A percentile compares a stretch with the other conserved stretches of the same genome.
phyloP scores from a whole-genome alignment of 2,329 filamentous ascomycete species.

The Clonostachys rosea region DNA sequence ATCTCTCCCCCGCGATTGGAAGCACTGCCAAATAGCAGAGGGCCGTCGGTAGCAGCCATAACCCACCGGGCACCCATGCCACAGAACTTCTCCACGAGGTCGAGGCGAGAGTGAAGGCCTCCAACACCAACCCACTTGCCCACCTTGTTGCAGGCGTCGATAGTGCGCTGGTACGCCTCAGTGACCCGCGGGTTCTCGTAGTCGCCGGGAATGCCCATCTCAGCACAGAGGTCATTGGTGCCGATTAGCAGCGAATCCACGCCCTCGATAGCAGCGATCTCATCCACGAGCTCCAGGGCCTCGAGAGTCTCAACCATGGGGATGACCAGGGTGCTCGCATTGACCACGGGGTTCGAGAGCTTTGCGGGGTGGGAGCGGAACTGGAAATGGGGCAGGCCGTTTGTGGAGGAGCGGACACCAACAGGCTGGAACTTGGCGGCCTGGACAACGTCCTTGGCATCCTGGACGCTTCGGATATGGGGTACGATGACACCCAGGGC shows the following conservation, averaged over 20 bases:
- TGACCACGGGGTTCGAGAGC: slow-evolving; percentile 9
- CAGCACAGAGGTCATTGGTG: slow-evolving; percentile 18
- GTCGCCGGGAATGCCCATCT: slow-evolving; percentile 13
- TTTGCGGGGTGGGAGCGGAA: slow-evolving; percentile 5
- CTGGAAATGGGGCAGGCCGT: slow-evolving; percentile 10
- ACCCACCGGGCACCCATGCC: slow-evolving; percentile 18
- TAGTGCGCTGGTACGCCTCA: slow-evolving; percentile 19
- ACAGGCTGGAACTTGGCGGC: slow-evolving; percentile 16
- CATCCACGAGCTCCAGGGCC: slow-evolving; percentile 14
- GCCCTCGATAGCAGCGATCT: slow-evolving; percentile 19
- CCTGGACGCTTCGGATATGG: slow-evolving; percentile 9
- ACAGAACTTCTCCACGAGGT: slow-evolving; percentile 30
- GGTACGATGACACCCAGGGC: slow-evolving; percentile 15
- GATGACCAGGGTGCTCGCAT: slow-evolving; percentile 12
- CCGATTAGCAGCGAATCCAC: slow-evolving; percentile 23
- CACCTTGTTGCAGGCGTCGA: slow-evolving; percentile 26
- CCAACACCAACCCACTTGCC: slow-evolving; percentile 33
- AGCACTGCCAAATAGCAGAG: slow-evolving; percentile 15
- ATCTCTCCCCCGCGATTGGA: slow-evolving; percentile 14
- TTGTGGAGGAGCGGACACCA: slow-evolving; percentile 13
- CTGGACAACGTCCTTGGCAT: slow-evolving; percentile 10
- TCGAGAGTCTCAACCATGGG: slow-evolving; percentile 19
- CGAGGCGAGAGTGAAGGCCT: slow-evolving; percentile 29
- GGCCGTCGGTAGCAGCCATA: slow-evolving; percentile 20
- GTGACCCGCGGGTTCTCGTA: slow-evolving; percentile 9